These are phyloP conservation scores for Sequoiadendron giganteum DNA, from an alignment of 75 land plant genomes.

Conservation along the genomic window DNA sequence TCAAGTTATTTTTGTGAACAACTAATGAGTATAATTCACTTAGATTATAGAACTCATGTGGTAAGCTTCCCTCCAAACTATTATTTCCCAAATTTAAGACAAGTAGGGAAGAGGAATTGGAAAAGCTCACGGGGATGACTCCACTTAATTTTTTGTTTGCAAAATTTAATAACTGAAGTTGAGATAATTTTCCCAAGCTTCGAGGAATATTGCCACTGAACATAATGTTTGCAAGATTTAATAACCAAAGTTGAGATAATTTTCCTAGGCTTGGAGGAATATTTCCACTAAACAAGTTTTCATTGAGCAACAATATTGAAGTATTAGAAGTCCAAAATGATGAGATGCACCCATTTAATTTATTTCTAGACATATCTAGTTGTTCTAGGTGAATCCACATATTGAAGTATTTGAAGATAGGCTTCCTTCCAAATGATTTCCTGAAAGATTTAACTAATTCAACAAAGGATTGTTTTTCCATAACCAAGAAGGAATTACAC, in stretches of 20 bases:
- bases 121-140: conserved; percentile 39
- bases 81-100: background rate
- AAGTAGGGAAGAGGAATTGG: background rate
- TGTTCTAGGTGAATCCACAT: background rate
- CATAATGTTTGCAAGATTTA: conserved; percentile 46
- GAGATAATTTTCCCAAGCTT: conserved; percentile 38
- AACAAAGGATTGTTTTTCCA: background rate
- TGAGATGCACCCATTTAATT: background rate
- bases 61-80: background rate
- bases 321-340: background rate
- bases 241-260: conserved; percentile 40
- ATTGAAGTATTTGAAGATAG: background rate
- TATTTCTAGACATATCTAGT: background rate
- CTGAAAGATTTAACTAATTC: background rate
- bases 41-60: background rate
- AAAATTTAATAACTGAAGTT: conserved; percentile 48
- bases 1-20: background rate
- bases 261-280: conserved; percentile 47
- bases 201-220: conserved; percentile 41
- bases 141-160: conserved; percentile 59
- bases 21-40: background rate
- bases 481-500: background rate
- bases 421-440: background rate
- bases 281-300: conserved; percentile 28
- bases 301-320: background rate